Base-by-base conservation (phyloP, 176 grass and related monocot genomes). In the Aegilops speltoides region DNA sequence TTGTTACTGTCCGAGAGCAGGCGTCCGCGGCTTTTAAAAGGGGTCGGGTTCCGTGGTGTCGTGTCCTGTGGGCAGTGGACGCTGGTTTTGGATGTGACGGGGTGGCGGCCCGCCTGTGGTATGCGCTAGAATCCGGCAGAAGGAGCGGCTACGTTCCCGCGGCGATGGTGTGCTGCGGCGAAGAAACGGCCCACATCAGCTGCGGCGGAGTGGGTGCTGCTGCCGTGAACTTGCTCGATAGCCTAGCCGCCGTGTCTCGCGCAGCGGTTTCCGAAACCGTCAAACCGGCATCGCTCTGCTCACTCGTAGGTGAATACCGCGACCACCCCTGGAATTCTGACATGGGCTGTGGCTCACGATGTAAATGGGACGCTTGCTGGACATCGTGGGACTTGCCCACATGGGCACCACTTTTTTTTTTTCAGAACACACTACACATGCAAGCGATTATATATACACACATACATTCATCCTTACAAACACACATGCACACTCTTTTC, bases 11-110 rank as follows among this genome's bases (percentile, higher is more conserved):
- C 29, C 0, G 25, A 22, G 62, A 26, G 83, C 69, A 9, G 52
- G 79, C 16, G 73, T 7, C 36, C 66, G 74, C 29, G 37, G 82
- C 28, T 7, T 92, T 81, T 62, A 60, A 81, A 52, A 22, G 23
- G 67, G 36, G 15, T 16, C 74, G 64, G 45, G 87, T 20, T 61
- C 45, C 31, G 80, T 32, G 40, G 75, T 29, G 67, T 60, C 36
- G 85, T 8, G 37, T 84, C 75, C 80, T 4, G 68, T 90, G 88
- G 83, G 83, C 88, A 69, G 71, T 46, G 86, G 77, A 34, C 23
- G 28, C 67, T 83, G 83, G 82, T 66, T 87, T 71, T 16, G 3
- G 88, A 68, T 45, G 69, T 52, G 76, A 63, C 68, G 60, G 33
- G 26, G 37, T 9, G 82, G 85, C 10, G 45, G 29, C 73, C 10